These are phyloP conservation scores for Beauveria rudraprayagi DNA, from an alignment of 2,329 filamentous ascomycete species.

Conservation along the genomic window DNA sequence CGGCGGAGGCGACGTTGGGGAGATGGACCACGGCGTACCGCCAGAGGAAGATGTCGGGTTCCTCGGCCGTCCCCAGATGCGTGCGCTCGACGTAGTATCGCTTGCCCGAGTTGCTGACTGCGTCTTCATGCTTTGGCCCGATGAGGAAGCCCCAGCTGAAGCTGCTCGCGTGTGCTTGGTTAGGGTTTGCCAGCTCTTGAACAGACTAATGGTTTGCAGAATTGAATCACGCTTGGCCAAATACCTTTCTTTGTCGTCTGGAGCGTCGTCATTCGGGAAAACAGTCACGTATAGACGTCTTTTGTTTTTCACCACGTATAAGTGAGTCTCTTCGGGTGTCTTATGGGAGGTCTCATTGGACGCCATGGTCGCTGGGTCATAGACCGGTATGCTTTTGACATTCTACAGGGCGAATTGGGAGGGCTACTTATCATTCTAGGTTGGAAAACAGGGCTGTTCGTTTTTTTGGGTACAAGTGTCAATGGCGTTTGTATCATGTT, in stretches of 20 bases:
- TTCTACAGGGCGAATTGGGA: neutral
- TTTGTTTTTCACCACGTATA: constrained; percentile 2
- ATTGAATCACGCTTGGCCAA: too few relatives aligned
- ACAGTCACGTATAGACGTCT: constrained; percentile 7
- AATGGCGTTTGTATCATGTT: neutral
- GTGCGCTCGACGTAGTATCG: constrained; percentile 3
- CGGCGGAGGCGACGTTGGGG: neutral
- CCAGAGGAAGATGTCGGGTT: neutral
- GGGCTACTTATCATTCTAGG: neutral
- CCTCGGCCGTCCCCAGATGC: neutral
- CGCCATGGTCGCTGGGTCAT: neutral
- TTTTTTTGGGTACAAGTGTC: neutral
- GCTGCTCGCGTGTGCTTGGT: neutral
- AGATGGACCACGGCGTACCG: neutral
- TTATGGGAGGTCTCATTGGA: neutral
- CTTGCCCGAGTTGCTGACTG: neutral
- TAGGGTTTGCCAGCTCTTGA: neutral
- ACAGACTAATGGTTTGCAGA: neutral
- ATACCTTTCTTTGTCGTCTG: constrained; percentile 7
- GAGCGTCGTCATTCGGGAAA: neutral
- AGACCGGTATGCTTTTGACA: neutral
- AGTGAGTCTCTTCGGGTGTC: neutral
- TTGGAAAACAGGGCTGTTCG: neutral
- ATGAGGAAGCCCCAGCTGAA: constrained; percentile 10
- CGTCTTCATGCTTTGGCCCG: constrained; percentile 10